A percentile compares a stretch with the other conserved stretches of the same genome.
These are phyloP conservation scores for Phoenix roebelenii DNA, from an alignment of 176 grass and related monocot genomes.

Conservation along the genomic window DNA sequence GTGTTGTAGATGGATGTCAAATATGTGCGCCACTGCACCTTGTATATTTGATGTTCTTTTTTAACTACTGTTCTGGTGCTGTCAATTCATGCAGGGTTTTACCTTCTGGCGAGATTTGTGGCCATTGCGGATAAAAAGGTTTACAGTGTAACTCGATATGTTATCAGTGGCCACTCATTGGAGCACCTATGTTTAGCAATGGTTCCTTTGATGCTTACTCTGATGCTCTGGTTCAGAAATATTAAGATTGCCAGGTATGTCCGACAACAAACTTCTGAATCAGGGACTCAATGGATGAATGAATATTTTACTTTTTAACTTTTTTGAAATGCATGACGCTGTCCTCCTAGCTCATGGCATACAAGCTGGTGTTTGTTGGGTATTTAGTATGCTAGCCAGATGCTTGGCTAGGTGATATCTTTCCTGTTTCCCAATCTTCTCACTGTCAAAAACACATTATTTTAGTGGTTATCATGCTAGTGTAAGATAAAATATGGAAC, in stretches of 20 bases:
- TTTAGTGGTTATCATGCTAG: no score
- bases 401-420: no score
- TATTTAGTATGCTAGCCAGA: no score
- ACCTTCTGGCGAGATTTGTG: slow-evolving; percentile 85
- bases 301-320: not conserved
- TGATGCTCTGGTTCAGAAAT: slow-evolving; percentile 92
- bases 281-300: not conserved
- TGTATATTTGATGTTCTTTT: not conserved
- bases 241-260: slow-evolving; percentile 81
- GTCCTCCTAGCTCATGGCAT: no score
- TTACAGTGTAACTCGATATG: slow-evolving; percentile 75
- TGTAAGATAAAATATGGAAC: no score
- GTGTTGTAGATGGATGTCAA: no score
- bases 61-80: not conserved
- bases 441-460: no score
- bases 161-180: slow-evolving; percentile 92
- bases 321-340: not conserved
- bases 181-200: slow-evolving; percentile 86
- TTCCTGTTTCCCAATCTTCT: no score
- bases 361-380: no score
- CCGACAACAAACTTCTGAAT: not conserved
- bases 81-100: slow-evolving; percentile 48
- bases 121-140: slow-evolving; percentile 83
- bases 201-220: slow-evolving; percentile 67
- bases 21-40: no score